Conservation (phyloP, 2,329 filamentous ascomycete genomes). For the Immersiporthe knoxdaviesiana region DNA sequence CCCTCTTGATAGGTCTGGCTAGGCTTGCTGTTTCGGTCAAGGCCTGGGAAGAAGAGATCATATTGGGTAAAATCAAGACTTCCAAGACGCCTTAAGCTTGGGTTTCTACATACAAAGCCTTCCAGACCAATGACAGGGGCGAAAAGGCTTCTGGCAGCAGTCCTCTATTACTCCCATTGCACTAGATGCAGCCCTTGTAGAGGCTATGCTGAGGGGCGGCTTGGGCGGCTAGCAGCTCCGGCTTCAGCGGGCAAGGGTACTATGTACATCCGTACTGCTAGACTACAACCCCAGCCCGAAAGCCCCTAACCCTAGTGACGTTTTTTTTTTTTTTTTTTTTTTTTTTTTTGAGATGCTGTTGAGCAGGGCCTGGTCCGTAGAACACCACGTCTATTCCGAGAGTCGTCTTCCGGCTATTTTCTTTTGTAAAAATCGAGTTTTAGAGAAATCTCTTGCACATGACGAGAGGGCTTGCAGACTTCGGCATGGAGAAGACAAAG, state of each 20-base stretch:
- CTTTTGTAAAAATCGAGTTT: neutral
- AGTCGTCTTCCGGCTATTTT: neutral
- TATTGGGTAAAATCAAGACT: neutral
- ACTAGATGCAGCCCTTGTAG: neutral
- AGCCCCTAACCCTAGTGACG: constrained; percentile 19
- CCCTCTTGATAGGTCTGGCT: neutral
- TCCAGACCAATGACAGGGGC: neutral
- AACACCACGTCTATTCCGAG: neutral
- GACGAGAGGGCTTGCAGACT: neutral
- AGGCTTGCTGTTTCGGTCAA: neutral
- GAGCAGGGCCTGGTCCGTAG: neutral
- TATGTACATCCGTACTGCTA: too few relatives aligned
- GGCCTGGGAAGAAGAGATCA: neutral
- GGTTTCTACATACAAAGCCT: neutral
- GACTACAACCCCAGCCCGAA: neutral
- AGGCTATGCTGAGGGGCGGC: neutral
- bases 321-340: neutral
- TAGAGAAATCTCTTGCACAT: neutral
- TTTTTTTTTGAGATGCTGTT: neutral
- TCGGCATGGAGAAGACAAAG: constrained; percentile 57
- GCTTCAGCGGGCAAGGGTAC: neutral
- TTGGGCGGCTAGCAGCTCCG: too few relatives aligned
- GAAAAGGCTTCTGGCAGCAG: too few relatives aligned
- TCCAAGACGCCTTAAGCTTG: neutral
- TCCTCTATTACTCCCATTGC: too few relatives aligned